Evolutionary conservation across 768 basidiomycete species (phyloP).

Genomic region (Austroboletus eburneus): DNA sequence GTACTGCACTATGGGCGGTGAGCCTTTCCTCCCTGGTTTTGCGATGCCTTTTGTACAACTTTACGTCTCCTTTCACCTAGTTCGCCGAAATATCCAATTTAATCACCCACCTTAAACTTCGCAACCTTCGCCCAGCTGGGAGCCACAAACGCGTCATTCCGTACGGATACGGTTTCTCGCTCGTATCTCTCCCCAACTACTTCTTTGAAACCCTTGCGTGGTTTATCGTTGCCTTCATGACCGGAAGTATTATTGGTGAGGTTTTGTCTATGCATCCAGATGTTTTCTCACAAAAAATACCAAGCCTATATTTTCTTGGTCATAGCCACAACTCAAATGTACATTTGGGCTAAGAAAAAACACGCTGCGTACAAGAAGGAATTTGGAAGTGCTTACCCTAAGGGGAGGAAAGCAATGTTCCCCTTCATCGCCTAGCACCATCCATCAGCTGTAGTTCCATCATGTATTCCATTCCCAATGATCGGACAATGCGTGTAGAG

Average conservation of each 20-base stretch:
- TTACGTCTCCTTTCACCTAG: conserved; percentile 40
- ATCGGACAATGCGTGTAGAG: too few relatives aligned
- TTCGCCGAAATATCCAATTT: conserved; percentile 85
- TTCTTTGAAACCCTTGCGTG: conserved; percentile 85
- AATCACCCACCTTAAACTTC: conserved; percentile 74
- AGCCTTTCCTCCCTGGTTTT: conserved; percentile 28
- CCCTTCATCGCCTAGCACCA: conserved; percentile 46
- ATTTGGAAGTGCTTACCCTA: conserved; percentile 83
- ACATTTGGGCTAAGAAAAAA: conserved; percentile 87
- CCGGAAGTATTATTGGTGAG: conserved; percentile 70
- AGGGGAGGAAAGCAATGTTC: conserved; percentile 69
- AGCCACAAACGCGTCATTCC: conserved; percentile 82
- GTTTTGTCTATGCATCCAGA: conserved; percentile 7
- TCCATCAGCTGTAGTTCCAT: background rate
- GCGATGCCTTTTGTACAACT: background rate
- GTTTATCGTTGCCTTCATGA: conserved; percentile 68
- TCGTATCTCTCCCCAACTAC: conserved; percentile 92
- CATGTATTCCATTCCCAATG: too few relatives aligned
- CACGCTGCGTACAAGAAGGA: conserved; percentile 88
- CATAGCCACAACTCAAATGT: conserved; percentile 66
- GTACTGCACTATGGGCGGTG: conserved; percentile 72
- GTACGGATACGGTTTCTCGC: conserved; percentile 84
- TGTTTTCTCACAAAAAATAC: conserved; percentile 1
- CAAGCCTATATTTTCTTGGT: conserved; percentile 63
- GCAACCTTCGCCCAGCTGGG: conserved; percentile 78